Base-by-base conservation (phyloP, 208 protist species). In the Phytomonas francai region DNA sequence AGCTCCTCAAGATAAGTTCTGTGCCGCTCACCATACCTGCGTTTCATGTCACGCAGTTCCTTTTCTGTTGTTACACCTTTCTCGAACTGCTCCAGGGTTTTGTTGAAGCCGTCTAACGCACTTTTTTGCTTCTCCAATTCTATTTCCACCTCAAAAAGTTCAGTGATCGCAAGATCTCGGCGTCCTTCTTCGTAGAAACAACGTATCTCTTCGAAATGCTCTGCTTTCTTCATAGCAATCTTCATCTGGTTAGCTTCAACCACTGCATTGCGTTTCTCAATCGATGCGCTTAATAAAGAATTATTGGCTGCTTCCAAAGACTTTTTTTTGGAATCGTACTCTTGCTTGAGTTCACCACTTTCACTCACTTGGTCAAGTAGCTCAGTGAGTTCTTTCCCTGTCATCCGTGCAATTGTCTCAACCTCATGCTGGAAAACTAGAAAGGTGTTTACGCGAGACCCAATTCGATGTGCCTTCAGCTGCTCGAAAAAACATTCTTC, bases 371-470 rank as follows among this genome's bases (percentile, higher is more conserved):
- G 70, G 74, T 99, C 98, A 12, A 99, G 83, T n/a, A 99, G 70
- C 34, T 89, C 83, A 7, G 98, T 98, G 22, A 99, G 81, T 67
- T 99, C 90, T 62, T 90, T 87, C 25, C 96, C 88, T 33, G 79
- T 91, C 67, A 98, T 98, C n/a, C 89, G 83, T 4, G 97, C 97
- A 4, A 99, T 81, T 2, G 74, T 78, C 59, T 98, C 90, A 7
- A 99, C 97, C 68, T 99, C 96, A 70, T 98, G 97, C 77, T 99
- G 97, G 62, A 97, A 98, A 8, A 98, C 88, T 25, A 98, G 77
- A 67, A 99, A 99, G 63, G 98, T 98, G 62, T 86, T 87, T 0
- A 95, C 88, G 51, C 98, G 94, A 25, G 27, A 27, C 22, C 97
- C 65, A 57, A 99, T 87, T 54, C 83, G 75, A 69, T 95, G 80